Base-by-base conservation (phyloP, 257 asterid genomes). In the Mitragyna speciosa region DNA sequence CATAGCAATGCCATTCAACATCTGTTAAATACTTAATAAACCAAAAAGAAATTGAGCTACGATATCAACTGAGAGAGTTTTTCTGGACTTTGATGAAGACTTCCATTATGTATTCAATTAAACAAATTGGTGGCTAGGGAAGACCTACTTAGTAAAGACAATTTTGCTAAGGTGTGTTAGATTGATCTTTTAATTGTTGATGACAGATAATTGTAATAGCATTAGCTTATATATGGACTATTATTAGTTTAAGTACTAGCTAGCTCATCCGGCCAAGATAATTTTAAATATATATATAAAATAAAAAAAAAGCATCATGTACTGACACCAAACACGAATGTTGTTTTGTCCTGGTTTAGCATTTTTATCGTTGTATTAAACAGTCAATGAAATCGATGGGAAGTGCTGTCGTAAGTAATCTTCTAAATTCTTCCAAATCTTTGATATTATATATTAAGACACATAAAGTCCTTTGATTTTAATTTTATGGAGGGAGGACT, bases 71-170 rank as follows among this genome's bases (percentile, higher is more conserved):
- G 30, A 19, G 48, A 49, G 7, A 52, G 28, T 31, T 28, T 45
- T n/a, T 19, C 15, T 4, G 54, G 54, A 11, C 14, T 58, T 58
- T 41, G 70, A 75, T 39, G 11, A 24, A 41, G 79, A 75, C 58
- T n/a, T 59, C 79, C 79, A 58, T 39, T 3, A 39, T 59, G 64
- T 7, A 8, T 58, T n/a, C 14, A 58, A 75, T 58, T 56, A 75
- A 75, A 14, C 19, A 58, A 36, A 59, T 31, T 59, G 66, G 78
- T 36, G 56, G 48, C 8, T 33, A 19, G 51, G 77, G 48, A 22
- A 3, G 48, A 8, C 22, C 16, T 31, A 63, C 24, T 11, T 43
- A 76, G 45, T 76, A 63, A 76, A 73, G 30, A 76, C 72, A 76
- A 76, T 26, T 2, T 61, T 41, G 72, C 59, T 41, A 61, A 61